These are phyloP conservation scores for Extremus antarcticus DNA, from an alignment of 495 filamentous ascomycete genomes.

Conservation along the genomic window DNA sequence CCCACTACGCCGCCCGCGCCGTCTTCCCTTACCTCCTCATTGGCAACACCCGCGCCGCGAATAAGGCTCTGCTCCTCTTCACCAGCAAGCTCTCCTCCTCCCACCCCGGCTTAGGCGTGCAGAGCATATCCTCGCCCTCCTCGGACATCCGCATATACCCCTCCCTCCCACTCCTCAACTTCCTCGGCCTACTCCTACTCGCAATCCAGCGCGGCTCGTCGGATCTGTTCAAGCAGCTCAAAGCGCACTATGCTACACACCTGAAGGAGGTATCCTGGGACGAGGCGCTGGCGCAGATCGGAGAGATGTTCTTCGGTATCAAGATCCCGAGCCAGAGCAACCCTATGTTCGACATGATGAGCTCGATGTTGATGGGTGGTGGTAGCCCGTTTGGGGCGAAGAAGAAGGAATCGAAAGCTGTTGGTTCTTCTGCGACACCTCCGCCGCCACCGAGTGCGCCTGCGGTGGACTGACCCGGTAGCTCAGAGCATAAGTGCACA, in stretches of 20 bases:
- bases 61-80: constrained; percentile 70
- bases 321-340: constrained; percentile 78
- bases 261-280: constrained; percentile 71
- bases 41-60: constrained; percentile 82
- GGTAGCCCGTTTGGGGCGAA: constrained; percentile 35
- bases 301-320: constrained; percentile 97
- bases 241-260: constrained; percentile 65
- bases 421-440: constrained; percentile 31
- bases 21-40: constrained; percentile 85
- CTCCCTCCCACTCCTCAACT: constrained; percentile 81
- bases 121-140: constrained; percentile 67
- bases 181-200: constrained; percentile 71
- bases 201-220: constrained; percentile 68
- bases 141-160: constrained; percentile 77
- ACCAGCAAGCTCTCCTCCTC: constrained; percentile 56
- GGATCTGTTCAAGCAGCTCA: constrained; percentile 75
- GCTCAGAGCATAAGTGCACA: not conserved
- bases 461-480: constrained; percentile 45
- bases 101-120: constrained; percentile 59
- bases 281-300: constrained; percentile 73
- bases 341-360: constrained; percentile 95
- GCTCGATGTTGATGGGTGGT: constrained; percentile 72
- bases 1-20: constrained; percentile 78
- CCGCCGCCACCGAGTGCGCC: constrained; percentile 34
- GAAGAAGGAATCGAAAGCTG: constrained; percentile 36